Percentiles rank a stretch among this genome's conserved stretches.
Evolutionary conservation across 1,284 basidiomycete genomes (phyloP).

Genomic region (Leccinum pachyderme): DNA sequence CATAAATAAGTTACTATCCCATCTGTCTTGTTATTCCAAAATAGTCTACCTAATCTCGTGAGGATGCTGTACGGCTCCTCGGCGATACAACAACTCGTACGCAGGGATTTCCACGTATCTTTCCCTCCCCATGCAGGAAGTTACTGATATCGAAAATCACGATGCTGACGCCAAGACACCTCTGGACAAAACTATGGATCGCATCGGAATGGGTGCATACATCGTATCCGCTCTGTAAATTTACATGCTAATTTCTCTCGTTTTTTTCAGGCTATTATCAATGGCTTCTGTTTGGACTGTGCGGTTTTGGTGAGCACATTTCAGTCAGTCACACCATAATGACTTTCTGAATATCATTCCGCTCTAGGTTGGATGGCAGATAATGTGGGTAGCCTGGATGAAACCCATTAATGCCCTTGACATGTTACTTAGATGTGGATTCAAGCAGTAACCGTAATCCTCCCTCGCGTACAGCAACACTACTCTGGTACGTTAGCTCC

Average conservation of each 20-base stretch:
- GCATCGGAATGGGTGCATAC: conserved; percentile 79
- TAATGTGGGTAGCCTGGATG: not conserved
- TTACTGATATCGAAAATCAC: conserved; percentile 32
- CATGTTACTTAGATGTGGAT: not conserved
- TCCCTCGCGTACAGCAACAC: not conserved
- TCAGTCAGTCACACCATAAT: not conserved
- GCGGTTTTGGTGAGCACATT: conserved; percentile 73
- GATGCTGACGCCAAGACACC: conserved; percentile 54
- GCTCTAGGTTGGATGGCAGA: conserved; percentile 54
- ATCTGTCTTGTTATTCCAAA: too few species aligned
- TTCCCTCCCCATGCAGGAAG: conserved; percentile 34
- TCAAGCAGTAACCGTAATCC: not conserved
- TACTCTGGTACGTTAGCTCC: not conserved
- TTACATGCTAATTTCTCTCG: not conserved
- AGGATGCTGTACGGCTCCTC: not conserved
- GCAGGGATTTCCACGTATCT: conserved; percentile 42
- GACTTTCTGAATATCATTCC: not conserved
- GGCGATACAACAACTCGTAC: too few species aligned
- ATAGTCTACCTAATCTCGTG: not conserved
- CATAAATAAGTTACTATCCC: too few species aligned
- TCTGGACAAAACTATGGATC: conserved; percentile 83
- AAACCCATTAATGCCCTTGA: not conserved
- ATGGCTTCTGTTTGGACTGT: conserved; percentile 76
- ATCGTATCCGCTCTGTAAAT: not conserved
- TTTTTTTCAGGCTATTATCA: conserved; percentile 61